Conservation (phyloP, 192 early-diverging fungal genomes). For the Geranomyces variabilis region DNA sequence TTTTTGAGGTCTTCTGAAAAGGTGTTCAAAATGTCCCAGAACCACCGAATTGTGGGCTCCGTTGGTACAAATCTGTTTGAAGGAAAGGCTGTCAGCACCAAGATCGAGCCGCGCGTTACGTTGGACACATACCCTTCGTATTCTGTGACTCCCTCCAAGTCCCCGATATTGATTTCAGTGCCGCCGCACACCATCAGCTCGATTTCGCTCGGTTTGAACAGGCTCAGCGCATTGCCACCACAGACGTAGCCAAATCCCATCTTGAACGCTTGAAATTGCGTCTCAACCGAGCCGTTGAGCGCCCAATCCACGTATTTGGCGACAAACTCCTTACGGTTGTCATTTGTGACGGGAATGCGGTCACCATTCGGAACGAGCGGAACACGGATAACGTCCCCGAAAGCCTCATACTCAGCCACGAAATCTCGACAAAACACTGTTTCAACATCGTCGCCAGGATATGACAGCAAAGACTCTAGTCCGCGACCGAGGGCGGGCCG, state of each 20-base stretch:
- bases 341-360: conserved; percentile 72
- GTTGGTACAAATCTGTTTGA: conserved; percentile 63
- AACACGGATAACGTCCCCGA: conserved; percentile 59
- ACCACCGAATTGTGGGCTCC: conserved; percentile 69
- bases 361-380: conserved; percentile 69
- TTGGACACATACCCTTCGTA: conserved; percentile 53
- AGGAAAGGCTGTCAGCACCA: too few species aligned
- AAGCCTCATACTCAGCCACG: conserved; percentile 58
- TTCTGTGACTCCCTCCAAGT: conserved; percentile 52
- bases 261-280: conserved; percentile 74
- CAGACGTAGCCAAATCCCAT: conserved; percentile 77
- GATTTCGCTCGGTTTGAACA: conserved; percentile 57
- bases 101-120: neutral
- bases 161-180: conserved; percentile 52
- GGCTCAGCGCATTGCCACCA: conserved; percentile 63
- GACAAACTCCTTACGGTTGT: conserved; percentile 76
- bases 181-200: conserved; percentile 60
- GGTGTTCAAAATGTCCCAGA: conserved; percentile 79
- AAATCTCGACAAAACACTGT: conserved; percentile 80
- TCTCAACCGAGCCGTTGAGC: conserved; percentile 60
- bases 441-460: conserved; percentile 75
- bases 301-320: conserved; percentile 70
- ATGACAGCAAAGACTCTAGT: conserved; percentile 71
- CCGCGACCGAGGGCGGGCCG: conserved; percentile 80
- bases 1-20: conserved; percentile 67